These are phyloP conservation scores for Solanum microdontum DNA, from an alignment of 257 asterid species.

Conservation along the genomic window DNA sequence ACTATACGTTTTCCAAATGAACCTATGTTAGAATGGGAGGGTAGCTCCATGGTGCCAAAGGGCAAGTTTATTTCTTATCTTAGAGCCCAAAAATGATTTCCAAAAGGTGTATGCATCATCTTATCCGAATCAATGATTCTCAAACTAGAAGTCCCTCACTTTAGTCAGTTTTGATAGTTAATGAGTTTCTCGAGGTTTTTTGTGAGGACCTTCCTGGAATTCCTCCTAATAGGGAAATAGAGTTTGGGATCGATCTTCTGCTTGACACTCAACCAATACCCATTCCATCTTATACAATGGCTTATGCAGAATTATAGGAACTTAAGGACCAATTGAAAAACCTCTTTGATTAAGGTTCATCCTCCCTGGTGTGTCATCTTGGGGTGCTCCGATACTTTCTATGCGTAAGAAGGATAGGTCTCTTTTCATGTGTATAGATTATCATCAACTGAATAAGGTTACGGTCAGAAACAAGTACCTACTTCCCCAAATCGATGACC, in stretches of 20 bases:
- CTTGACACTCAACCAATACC: background rate
- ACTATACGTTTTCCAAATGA: no score
- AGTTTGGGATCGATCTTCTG: background rate
- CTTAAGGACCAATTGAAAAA: background rate
- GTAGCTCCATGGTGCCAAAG: no score
- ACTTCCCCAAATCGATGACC: background rate
- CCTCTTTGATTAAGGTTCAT: background rate
- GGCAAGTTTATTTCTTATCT: no score
- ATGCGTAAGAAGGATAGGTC: background rate
- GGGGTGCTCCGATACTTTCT: background rate
- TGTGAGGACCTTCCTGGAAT: rapidly evolving
- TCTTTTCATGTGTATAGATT: background rate
- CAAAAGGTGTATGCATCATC: no score
- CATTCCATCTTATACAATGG: background rate
- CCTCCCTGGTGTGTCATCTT: background rate
- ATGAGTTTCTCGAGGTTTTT: background rate
- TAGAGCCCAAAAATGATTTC: no score
- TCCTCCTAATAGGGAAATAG: background rate
- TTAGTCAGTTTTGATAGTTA: background rate
- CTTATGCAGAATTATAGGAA: no score
- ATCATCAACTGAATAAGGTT: background rate
- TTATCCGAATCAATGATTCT: no score
- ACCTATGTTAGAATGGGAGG: no score
- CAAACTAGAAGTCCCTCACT: background rate
- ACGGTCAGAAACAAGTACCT: background rate